phyloP scores from a whole-genome alignment of 805 yeast species.

The Teunomyces cretensis region DNA sequence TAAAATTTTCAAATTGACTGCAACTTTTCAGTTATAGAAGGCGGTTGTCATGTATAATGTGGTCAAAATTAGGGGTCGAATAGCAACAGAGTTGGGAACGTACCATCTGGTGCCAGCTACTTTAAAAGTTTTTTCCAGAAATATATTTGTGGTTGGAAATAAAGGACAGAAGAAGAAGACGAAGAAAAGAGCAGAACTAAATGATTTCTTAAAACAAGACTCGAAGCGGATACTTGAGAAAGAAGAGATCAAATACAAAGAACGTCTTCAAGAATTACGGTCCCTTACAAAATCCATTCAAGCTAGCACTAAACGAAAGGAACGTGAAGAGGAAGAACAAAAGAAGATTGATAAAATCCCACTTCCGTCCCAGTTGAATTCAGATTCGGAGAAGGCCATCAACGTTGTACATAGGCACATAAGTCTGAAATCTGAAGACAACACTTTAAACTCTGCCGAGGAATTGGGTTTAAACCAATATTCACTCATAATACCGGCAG shows the following conservation, averaged over 20 bases:
- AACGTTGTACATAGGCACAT: slow-evolving; percentile 12
- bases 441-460: neutral
- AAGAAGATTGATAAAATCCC: slow-evolving; percentile 14
- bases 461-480: slow-evolving; percentile 11
- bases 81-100: neutral
- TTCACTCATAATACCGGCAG: slow-evolving; percentile 16
- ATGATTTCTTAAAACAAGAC: slow-evolving; percentile 17
- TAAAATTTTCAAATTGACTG: neutral
- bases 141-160: slow-evolving; percentile 2
- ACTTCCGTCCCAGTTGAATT: slow-evolving; percentile 17
- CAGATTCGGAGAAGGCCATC: slow-evolving; percentile 9
- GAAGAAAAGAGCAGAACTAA: slow-evolving; percentile 2
- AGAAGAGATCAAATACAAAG: slow-evolving; percentile 23
- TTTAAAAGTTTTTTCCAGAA: neutral
- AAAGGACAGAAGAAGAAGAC: neutral
- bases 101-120: neutral
- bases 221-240: slow-evolving; percentile 15
- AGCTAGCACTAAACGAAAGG: slow-evolving; percentile 4
- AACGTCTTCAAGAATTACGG: slow-evolving; percentile 26
- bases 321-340: slow-evolving; percentile 14
- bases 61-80: neutral
- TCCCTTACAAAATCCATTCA: slow-evolving; percentile 19
- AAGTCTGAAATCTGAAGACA: neutral
- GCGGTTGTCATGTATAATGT: neutral
- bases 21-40: neutral